Conservation (phyloP, 306 rosid species). For the Vachellia pachyceras region DNA sequence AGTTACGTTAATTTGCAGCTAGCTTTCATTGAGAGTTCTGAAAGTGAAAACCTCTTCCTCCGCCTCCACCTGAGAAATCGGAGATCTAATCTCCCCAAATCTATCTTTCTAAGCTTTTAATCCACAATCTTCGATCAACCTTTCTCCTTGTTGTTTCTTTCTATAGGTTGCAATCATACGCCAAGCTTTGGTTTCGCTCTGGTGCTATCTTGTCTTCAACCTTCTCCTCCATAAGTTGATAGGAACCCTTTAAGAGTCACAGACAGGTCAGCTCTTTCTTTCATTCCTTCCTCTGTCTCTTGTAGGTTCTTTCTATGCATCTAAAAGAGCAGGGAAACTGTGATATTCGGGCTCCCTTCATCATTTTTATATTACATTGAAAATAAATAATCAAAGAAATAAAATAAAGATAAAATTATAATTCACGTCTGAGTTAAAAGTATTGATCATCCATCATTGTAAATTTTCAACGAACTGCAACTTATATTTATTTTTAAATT, state of each 20-base stretch:
- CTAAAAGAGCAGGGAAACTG: not conserved
- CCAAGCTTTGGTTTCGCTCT: not conserved
- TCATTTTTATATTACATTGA: not conserved
- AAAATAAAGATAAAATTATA: not conserved
- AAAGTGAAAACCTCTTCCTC: not conserved
- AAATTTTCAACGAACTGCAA: not conserved
- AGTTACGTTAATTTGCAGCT: not conserved
- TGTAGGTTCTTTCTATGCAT: not conserved
- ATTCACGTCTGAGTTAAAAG: not conserved
- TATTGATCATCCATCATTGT: not conserved
- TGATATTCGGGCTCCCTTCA: not conserved
- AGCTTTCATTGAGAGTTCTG: not conserved
- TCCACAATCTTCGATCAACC: not conserved
- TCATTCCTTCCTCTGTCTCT: not conserved
- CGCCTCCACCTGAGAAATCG: constrained; percentile 26
- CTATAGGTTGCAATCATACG: not conserved
- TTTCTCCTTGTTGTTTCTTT: not conserved
- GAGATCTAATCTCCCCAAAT: not conserved
- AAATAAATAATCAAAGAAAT: too few species aligned
- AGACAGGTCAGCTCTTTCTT: not conserved
- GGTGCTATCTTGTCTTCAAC: not conserved
- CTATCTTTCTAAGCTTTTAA: not conserved
- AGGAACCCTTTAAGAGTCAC: not conserved
- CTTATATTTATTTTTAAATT: not conserved
- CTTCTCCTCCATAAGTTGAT: not conserved